A percentile compares a stretch with the other conserved stretches of the same genome.
phyloP scores from a whole-genome alignment of 257 asterid species.

The Parsonsia alboflavescens region DNA sequence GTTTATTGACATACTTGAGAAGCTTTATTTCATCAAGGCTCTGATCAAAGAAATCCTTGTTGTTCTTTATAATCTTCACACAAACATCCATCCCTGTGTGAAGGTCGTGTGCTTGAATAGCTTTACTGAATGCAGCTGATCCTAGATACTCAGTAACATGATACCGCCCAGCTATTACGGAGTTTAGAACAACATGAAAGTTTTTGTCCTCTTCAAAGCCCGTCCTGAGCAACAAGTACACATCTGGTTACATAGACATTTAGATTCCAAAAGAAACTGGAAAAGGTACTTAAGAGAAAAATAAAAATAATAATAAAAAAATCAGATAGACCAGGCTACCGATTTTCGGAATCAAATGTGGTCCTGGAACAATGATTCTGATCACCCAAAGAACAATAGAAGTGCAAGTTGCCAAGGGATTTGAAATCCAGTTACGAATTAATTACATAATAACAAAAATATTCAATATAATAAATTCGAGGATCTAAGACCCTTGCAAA shows the following conservation, averaged over 20 bases:
- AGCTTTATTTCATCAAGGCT: constrained; percentile 99
- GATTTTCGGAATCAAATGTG: not conserved
- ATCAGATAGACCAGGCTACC: not conserved
- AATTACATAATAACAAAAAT: not conserved
- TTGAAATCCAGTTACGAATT: not conserved
- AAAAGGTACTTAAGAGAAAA: not conserved
- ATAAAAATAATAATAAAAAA: too few species aligned
- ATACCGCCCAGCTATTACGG: constrained; percentile 92
- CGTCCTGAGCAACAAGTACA: constrained; percentile 57
- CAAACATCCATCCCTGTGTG: constrained; percentile 99
- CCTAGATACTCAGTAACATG: constrained; percentile 99
- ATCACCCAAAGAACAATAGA: not conserved
- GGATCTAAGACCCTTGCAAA: not conserved
- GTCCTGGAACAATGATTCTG: not conserved
- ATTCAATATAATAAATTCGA: not conserved
- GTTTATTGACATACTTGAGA: constrained; percentile 93
- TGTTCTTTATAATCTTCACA: constrained; percentile 93
- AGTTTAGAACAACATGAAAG: constrained; percentile 81
- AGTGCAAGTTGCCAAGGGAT: not conserved
- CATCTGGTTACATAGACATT: constrained; percentile 10
- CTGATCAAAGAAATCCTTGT: constrained; percentile 96
- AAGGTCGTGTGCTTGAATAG: constrained; percentile 98
- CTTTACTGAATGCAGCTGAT: constrained; percentile 99
- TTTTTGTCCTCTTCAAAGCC: constrained; percentile 99
- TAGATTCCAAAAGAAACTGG: not conserved